Conservation (phyloP, 805 yeast genomes). For the Saccharomycopsis babjevae region DNA sequence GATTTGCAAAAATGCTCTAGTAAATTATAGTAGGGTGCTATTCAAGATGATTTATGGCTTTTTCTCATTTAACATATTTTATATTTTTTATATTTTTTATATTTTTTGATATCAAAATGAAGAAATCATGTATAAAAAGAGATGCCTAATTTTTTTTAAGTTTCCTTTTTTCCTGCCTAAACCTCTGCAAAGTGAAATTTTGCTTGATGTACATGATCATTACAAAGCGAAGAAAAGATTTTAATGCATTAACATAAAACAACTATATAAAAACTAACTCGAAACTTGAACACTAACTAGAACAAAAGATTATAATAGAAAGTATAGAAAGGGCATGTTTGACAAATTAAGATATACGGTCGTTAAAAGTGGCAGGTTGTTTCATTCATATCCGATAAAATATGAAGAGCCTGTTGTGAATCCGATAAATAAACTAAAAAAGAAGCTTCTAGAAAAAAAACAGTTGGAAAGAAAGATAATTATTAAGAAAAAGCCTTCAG, state of each 20-base stretch:
- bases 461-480: background rate
- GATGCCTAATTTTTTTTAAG: too few species aligned
- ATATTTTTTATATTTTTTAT: background rate
- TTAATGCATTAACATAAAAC: too few species aligned
- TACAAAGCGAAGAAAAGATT: too few species aligned
- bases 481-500: background rate
- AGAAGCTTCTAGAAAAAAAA: background rate
- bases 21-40: background rate
- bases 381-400: background rate
- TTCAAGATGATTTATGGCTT: background rate
- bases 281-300: too few species aligned
- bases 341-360: background rate
- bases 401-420: background rate
- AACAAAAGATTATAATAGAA: too few species aligned
- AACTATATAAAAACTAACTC: background rate
- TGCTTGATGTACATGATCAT: too few species aligned
- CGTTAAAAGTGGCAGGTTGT: background rate
- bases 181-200: too few species aligned
- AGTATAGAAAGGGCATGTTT: background rate
- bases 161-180: too few species aligned
- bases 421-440: background rate
- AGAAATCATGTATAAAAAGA: too few species aligned
- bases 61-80: background rate
- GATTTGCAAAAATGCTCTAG: background rate
- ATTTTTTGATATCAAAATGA: background rate